Evolutionary conservation across 768 basidiomycete species (phyloP), one percentile per base, ranked within the genome.

Genomic region (Leccinellum luteum): DNA sequence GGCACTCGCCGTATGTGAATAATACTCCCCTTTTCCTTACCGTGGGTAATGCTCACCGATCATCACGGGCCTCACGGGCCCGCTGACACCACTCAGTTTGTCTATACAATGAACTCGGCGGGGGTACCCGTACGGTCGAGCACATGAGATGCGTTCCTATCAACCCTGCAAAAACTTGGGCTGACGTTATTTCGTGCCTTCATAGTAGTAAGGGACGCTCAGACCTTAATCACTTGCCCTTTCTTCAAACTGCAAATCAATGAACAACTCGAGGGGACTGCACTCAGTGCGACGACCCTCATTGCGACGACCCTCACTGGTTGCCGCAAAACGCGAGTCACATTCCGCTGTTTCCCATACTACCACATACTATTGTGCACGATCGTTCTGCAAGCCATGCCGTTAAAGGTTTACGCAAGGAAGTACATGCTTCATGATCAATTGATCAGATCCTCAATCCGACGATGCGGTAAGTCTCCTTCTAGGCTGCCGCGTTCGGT

Each of bases 401-500:
- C 6, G 44, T 2, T 25, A 45, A 13, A 45, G 14, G 30, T 10
- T 43, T 43, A 43, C 0, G 12, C 41, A 43, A 43, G 41, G 41
- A 43, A 43, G n/a, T 19, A 19, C 41, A 43, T 43, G 41, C 41
- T 17, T 41, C 41, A 43, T 43, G 19, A 41, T 43, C 12, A 19
- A 43, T 43, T 43, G 41, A 43, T 41, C 10, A 19, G 38, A 41
- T 21, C 19, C 41, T 13, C 19, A 43, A 8, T 43, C 19, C 19
- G 19, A 43, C 19, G 41, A 32, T 32, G 13, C 25, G 3, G 32
- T 13, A 43, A 43, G 10, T 43, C 12, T 19, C 19, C 27, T 35
- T 13, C 43, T 63, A 66, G 7, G 54, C 23, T 8, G 52, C 60
- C 21, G 64, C 68, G 13, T 68, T 71, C 81, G 86, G 86, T 54